Evolutionary conservation across 495 filamentous ascomycete genomes (phyloP), one percentile per base, ranked within the genome.

Genomic region (Penicillium manginii): DNA sequence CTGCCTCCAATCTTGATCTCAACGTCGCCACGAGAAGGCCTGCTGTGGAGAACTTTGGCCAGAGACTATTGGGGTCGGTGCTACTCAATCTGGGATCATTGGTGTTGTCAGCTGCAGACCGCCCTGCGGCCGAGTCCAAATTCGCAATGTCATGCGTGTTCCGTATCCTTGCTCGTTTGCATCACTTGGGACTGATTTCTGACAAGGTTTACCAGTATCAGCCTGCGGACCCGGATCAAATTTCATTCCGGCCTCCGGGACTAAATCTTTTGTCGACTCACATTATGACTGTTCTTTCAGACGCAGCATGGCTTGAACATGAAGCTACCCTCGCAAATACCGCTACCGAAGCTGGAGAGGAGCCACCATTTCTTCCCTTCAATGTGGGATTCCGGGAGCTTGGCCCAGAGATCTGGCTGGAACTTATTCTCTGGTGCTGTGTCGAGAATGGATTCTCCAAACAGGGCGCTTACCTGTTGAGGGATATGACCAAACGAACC

Each of bases 351-450:
- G 70, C 70, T 5, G 81, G 82, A 14, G 70, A 83, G 42, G 78
- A 82, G 14, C 76, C 83, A 11, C 84, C 82, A 1, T 83, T 76
- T 23, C 63, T 80, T 4, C 73, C 76, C 17, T 80, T 80, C 60
- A 81, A 79, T 39, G 71, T 83, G 22, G 71, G 74, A 22, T 70
- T 85, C n/a, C 72, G 75, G 49, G 79, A 82, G 37, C 66, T 88
- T 2, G 80, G 81, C 1, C 79, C 81, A 18, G 83, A 86, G 55
- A 72, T 88, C 19, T 89, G 86, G 86, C 67, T 89, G 2, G 86
- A 89, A 60, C 73, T 88, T 12, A 76, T 88, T 46, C 74, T 89
- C 8, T 89, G 86, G 86, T 83, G 81, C 55, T 89, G 86, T 63
- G 74, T 88, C 23, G 84, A 88, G 62, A 82, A 85, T 57, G 82